A percentile compares a stretch with the other conserved stretches of the same genome.
phyloP scores from a whole-genome alignment of 2,329 filamentous ascomycete species.

The Phialophora expanda region DNA sequence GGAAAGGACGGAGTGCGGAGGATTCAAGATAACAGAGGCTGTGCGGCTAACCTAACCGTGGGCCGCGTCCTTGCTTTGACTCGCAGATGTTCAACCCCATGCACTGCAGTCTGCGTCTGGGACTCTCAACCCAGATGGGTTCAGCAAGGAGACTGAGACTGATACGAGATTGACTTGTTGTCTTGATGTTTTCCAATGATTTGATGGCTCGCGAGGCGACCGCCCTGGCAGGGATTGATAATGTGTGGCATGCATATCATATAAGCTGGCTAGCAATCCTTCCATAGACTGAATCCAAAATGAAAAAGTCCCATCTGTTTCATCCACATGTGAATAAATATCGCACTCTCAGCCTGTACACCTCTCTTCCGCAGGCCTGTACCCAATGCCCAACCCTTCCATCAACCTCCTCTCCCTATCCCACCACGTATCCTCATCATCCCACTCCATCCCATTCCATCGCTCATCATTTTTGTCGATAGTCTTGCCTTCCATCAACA shows the following conservation, averaged over 20 bases:
- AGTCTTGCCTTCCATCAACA: conserved; percentile 5
- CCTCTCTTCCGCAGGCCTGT: conserved; percentile 68
- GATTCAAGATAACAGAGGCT: too few relatives aligned
- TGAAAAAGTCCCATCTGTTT: neutral
- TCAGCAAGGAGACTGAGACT: too few relatives aligned
- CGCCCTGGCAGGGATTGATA: neutral
- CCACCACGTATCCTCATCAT: conserved; percentile 59
- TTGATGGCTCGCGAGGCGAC: neutral
- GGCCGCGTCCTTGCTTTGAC: neutral
- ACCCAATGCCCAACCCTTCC: conserved; percentile 72
- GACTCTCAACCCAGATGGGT: neutral
- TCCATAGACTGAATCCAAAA: neutral
- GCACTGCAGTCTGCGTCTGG: neutral
- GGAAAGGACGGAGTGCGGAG: neutral
- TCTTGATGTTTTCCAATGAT: neutral
- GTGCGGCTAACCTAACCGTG: neutral
- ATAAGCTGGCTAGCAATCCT: neutral
- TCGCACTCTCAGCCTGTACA: conserved; percentile 62
- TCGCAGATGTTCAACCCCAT: neutral
- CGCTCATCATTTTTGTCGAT: conserved; percentile 71
- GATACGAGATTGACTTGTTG: too few relatives aligned
- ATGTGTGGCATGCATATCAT: neutral
- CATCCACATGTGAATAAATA: too few relatives aligned
- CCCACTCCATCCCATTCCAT: conserved; percentile 65
- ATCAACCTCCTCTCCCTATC: conserved; percentile 83